Evolutionary conservation across 495 filamentous ascomycete genomes (phyloP), one percentile per base, ranked within the genome.

Genomic region (Xylaria acuta): DNA sequence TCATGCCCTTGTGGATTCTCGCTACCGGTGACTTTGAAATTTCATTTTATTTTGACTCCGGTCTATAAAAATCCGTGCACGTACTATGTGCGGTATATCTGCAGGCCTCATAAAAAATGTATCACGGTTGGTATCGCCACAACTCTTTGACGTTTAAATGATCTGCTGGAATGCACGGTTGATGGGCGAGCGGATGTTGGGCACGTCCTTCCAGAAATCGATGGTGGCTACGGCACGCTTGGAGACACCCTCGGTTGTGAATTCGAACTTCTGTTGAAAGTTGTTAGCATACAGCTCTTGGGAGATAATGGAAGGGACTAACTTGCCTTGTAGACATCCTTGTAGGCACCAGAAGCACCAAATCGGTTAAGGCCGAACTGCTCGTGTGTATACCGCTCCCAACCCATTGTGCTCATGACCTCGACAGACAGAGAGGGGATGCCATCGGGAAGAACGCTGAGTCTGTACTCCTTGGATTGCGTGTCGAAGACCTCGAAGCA

Each of bases 291-390:
- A 38, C 65, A 63, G 6, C 5, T 40, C 34, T 72, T 34, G 5
- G 20, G 34, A 11, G 30, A 1, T 60, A 32, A 41, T 6, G 12
- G 9, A 12, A 59, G 56, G 69, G 20, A 1, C 25, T 49, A 74
- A 85, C 90, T 83, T 90, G 92, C 94, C 88, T 91, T 92, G 86
- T 99, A 99, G 66, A 99, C 94, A 78, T 98, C 90, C 91, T 97
- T 97, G 87, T 98, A 99, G 73, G 96, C 90, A 75, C 95, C 96
- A 66, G 92, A 95, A 75, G 94, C 95, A 89, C 96, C 96, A 83
- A 99, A 99, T 78, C 96, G 89, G 91, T 99, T 98, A 49, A 99
- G 90, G 79, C 96, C 96, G 80, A 99, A 99, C 86, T 99, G 96
- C 90, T 99, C 96, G 83, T 99, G 94, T 69, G 94, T 91, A 85